Base-by-base conservation (phyloP, 2,329 filamentous ascomycete species). In the Botrytis paeoniae region DNA sequence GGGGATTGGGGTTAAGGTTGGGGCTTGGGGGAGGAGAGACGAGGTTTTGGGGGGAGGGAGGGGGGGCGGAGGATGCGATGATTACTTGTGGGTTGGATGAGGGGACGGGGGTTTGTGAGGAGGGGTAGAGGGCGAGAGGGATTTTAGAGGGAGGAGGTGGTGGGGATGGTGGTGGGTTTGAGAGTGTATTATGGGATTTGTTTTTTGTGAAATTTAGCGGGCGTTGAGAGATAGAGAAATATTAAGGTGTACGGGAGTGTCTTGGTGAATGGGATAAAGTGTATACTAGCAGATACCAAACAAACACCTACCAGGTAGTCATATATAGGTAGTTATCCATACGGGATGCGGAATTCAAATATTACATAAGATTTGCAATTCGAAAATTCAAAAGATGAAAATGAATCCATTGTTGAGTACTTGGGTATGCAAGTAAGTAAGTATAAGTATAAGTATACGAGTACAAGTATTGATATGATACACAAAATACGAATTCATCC, bases 61-160 rank as follows among this genome's bases (percentile, higher is more conserved):
- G 25, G 8, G 66, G 37, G 1, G 66, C 66, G 1, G 66, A 69
- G 29, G 66, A 60, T 43, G 66, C 51, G 54, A 43, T 60, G 66
- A 45, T 69, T 69, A 69, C 51, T 32, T 69, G 51, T 60, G 51
- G 66, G 25, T 60, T 69, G 25, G 66, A 60, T 59, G 51, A 59
- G 48, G 66, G 51, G 51, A 69, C 51, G 32, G 51, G 66, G 18
- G 32, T 69, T 60, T 69, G 51, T 69, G 66, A 69, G 54, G 51
- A 54, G 59, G 57, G 18, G 32, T 60, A 18, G n/a, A 18, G 4
- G 57, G 8, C 9, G 16, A n/a, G 25, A 54, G 48, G 25, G 48
- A 16, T 20, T 20, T 45, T 25, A 12, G 48, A 51, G 4, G 25
- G 25, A 14, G 48, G 4, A 1, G 22, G 20, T 10, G 45, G 10